Percentiles rank a stretch among this genome's conserved stretches.
Conservation (phyloP, 768 basidiomycete species). For the Kwoniella dejecticola region DNA sequence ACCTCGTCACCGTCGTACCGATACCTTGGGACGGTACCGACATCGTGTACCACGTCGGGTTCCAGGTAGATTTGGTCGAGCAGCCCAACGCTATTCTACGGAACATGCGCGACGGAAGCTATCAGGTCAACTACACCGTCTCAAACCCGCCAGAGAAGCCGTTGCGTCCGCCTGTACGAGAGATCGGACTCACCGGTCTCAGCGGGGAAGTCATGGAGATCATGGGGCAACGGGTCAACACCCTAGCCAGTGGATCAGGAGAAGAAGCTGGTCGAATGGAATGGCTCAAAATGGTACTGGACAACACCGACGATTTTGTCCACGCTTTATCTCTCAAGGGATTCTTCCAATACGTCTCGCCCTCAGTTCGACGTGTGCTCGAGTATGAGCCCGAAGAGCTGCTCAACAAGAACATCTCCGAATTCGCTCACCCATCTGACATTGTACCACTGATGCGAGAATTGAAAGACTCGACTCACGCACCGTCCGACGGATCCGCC, state of each 20-base stretch:
- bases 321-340: conserved; percentile 92
- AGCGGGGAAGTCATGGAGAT: conserved; percentile 46
- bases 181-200: conserved; percentile 41
- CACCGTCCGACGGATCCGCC: conserved; percentile 41
- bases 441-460: conserved; percentile 87
- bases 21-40: conserved; percentile 72
- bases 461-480: conserved; percentile 65
- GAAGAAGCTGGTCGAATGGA: conserved; percentile 55
- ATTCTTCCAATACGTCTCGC: conserved; percentile 86
- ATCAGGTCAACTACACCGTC: conserved; percentile 66
- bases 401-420: conserved; percentile 72
- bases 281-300: conserved; percentile 58
- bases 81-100: conserved; percentile 82
- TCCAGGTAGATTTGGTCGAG: conserved; percentile 88
- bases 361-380: conserved; percentile 72
- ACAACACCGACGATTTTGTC: conserved; percentile 69
- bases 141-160: conserved; percentile 50
- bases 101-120: conserved; percentile 75
- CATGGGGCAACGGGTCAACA: conserved; percentile 39
- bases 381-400: conserved; percentile 87
- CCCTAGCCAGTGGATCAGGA: conserved; percentile 35
- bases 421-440: conserved; percentile 86
- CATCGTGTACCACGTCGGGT: conserved; percentile 84
- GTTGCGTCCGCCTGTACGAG: conserved; percentile 33
- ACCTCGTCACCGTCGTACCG: conserved; percentile 87